Evolutionary conservation across 2,329 filamentous ascomycete species (phyloP), one percentile per base, ranked within the genome.

Genomic region (Metarhizium sp.): DNA sequence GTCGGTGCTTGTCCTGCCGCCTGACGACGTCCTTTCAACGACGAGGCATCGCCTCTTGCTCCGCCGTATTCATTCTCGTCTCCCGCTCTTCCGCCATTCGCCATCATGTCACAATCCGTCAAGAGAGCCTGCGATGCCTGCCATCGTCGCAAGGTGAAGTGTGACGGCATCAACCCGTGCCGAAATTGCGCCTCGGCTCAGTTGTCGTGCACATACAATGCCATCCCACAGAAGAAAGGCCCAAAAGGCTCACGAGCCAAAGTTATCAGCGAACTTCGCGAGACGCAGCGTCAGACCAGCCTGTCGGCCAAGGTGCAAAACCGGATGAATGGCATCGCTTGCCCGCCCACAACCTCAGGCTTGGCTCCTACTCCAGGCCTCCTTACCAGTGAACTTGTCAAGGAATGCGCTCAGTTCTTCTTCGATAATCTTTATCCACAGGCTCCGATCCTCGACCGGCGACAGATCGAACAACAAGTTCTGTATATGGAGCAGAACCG

Each of bases 201-300:
- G 63, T 75, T 89, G 18, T 75, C 78, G 13, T 90, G 86, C 75
- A 88, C 85, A 34, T 90, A 88, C 76, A 85, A 87, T 72, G 83
- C 85, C 38, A 82, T 88, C 40, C 85, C 85, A 2, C 86, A 87
- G 71, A 89, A 88, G 73, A 89, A 89, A 68, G 86, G 86, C 1
- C 86, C 86, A 47, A 88, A 88, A 70, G 86, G 86, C 60, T 87
- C 84, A 36, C 76, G 85, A 58, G 87, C 87, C 52, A 90, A 88
- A 69, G 85, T 90, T 57, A 87, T 90, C 68, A 88, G 84, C 64
- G 85, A 89, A 65, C 69, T 90, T 58, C 80, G 86, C 60, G 84
- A 86, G 64, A 86, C 77, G 0, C 85, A 89, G 64, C 79, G 83
- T 61, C 81, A 85, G 66, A 84, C 81, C 18, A 85, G 80, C 57